Evolutionary conservation across 441 rosid genomes (phyloP).

Genomic region (Arabidopsis hybrid): DNA sequence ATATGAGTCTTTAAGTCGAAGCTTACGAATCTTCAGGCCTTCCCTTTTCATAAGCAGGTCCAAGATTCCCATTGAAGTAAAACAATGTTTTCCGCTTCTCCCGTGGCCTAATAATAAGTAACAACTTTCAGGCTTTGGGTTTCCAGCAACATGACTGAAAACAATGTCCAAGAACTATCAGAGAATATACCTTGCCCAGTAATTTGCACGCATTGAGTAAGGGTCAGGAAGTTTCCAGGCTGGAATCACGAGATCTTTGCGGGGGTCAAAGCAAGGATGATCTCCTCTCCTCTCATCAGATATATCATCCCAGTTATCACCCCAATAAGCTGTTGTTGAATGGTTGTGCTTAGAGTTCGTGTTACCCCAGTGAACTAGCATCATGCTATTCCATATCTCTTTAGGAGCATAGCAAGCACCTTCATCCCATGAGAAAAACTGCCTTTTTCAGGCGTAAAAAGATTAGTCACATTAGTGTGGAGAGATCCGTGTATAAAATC

Average conservation of each 20-base stretch:
- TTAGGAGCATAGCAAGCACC: conserved; percentile 99
- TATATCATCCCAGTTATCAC: conserved; percentile 83
- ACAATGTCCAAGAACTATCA: conserved; percentile 15
- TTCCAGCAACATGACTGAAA: neutral
- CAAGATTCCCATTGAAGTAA: conserved; percentile 95
- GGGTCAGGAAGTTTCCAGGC: conserved; percentile 95
- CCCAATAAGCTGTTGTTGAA: conserved; percentile 93
- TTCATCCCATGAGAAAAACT: conserved; percentile 99
- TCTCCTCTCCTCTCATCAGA: conserved; percentile 78
- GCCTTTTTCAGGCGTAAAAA: conserved; percentile 53
- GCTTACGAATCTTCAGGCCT: conserved; percentile 90
- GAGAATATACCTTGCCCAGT: conserved; percentile 66
- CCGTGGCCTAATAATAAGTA: conserved; percentile 59
- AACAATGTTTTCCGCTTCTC: conserved; percentile 81
- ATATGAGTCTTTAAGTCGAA: conserved; percentile 21
- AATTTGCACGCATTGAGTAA: conserved; percentile 56
- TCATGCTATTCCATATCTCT: conserved; percentile 99
- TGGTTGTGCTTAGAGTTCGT: conserved; percentile 91
- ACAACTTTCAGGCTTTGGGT: conserved; percentile 20
- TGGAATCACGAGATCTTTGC: conserved; percentile 94
- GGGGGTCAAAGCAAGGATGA: conserved; percentile 95
- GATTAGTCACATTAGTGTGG: conserved; percentile 50
- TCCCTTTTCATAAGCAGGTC: conserved; percentile 82
- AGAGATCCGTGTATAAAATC: neutral
- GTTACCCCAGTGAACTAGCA: conserved; percentile 99